phyloP scores from a whole-genome alignment of 2,329 filamentous ascomycete species.

The Phialemonium atrogriseum region DNA sequence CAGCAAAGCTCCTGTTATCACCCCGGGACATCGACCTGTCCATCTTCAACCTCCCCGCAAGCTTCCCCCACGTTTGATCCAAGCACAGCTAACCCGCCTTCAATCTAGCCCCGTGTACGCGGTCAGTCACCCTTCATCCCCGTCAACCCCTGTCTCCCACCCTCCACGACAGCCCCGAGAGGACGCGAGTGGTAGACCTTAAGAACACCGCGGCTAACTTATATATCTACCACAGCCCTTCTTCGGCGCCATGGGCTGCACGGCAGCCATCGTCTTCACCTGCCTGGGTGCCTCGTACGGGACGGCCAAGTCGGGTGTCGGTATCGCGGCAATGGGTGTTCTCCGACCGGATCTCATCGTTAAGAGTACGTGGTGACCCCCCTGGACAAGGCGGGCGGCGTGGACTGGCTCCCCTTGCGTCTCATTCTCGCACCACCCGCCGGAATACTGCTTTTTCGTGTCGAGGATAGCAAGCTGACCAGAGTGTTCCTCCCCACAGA shows the following conservation, averaged over 20 bases:
- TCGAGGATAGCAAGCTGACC: not conserved
- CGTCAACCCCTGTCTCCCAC: too few species aligned
- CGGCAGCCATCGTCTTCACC: slow-evolving; percentile 46
- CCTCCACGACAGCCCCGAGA: too few species aligned
- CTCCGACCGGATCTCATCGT: slow-evolving; percentile 96
- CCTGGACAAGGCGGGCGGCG: too few species aligned
- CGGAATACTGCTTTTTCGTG: slow-evolving; percentile 12
- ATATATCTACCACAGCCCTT: slow-evolving; percentile 65
- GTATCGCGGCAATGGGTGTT: slow-evolving; percentile 97
- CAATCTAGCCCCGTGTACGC: slow-evolving; percentile 84
- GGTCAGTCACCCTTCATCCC: slow-evolving; percentile 58
- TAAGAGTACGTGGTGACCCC: slow-evolving; percentile 76
- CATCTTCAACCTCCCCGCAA: not conserved
- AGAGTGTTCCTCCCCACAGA: slow-evolving; percentile 44
- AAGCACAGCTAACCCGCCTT: slow-evolving; percentile 35
- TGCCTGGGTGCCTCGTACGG: slow-evolving; percentile 80
- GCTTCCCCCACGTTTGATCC: too few species aligned
- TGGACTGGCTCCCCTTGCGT: too few species aligned
- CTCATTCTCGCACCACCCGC: slow-evolving; percentile 2
- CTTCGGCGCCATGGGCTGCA: slow-evolving; percentile 97
- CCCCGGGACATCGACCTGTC: too few species aligned
- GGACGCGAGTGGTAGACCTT: too few species aligned
- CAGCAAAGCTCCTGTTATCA: too few species aligned
- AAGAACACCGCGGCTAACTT: too few species aligned
- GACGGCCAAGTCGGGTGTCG: slow-evolving; percentile 98